phyloP scores from a whole-genome alignment of 306 rosid genomes.

The Senna tora region DNA sequence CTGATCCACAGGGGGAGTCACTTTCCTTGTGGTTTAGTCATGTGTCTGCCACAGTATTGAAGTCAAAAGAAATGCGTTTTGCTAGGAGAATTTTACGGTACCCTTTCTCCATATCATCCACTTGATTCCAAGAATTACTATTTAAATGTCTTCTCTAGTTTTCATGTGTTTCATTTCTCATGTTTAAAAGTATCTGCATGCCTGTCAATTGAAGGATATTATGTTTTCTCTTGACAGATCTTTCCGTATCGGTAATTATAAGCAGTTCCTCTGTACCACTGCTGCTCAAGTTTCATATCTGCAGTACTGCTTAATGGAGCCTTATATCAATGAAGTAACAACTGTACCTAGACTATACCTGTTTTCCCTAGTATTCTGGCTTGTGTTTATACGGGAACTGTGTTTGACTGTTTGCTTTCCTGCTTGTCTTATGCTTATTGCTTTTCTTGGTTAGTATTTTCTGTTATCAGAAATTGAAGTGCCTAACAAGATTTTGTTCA shows the following conservation, averaged over 20 bases:
- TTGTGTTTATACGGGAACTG: background rate
- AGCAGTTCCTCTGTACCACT: conserved; percentile 55
- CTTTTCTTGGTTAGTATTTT: background rate
- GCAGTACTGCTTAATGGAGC: conserved; percentile 83
- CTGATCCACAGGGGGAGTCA: conserved; percentile 74
- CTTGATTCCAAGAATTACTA: conserved; percentile 14
- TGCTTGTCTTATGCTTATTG: conserved; percentile 8
- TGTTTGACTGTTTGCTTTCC: conserved; percentile 31
- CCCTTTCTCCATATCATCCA: conserved; percentile 27
- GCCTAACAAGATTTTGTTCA: conserved; percentile 7
- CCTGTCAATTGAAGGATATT: conserved; percentile 20
- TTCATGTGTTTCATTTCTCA: conserved; percentile 2
- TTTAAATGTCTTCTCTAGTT: conserved; percentile 12
- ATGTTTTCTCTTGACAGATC: conserved; percentile 54
- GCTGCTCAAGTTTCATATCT: conserved; percentile 74
- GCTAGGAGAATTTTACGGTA: conserved; percentile 78
- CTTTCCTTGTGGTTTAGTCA: conserved; percentile 80
- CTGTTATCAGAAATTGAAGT: background rate
- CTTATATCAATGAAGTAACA: conserved; percentile 76
- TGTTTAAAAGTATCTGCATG: conserved; percentile 6
- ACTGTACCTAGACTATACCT: conserved; percentile 20
- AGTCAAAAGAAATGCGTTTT: conserved; percentile 85
- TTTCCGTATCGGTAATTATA: conserved; percentile 71
- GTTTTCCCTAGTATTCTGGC: background rate
- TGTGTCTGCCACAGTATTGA: conserved; percentile 55